Evolutionary conservation across 2,329 filamentous ascomycete genomes (phyloP).

Genomic region (Didymella segeticola): DNA sequence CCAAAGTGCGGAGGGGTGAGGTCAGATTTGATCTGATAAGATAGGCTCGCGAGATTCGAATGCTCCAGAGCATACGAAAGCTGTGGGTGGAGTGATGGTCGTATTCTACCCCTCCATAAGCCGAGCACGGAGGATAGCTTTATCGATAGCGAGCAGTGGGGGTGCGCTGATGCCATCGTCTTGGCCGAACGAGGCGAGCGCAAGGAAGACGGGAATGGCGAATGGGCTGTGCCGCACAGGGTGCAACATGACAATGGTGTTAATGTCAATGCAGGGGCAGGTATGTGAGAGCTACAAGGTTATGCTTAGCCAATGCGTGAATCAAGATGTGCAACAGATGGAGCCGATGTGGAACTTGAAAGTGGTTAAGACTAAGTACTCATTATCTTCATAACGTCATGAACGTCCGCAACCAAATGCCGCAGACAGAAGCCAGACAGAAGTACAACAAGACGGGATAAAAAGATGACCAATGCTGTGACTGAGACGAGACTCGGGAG

Average conservation of each 20-base stretch:
- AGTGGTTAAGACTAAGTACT: conserved; percentile 27
- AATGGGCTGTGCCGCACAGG: too few species aligned
- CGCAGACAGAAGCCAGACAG: conserved; percentile 33
- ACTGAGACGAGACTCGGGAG: conserved; percentile 21
- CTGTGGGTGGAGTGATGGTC: background rate
- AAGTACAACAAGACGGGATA: conserved; percentile 21
- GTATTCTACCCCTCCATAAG: background rate
- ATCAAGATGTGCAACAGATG: too few species aligned
- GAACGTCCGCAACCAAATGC: conserved; percentile 25
- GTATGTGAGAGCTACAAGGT: too few species aligned
- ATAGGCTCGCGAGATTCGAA: too few species aligned
- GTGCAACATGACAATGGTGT: too few species aligned
- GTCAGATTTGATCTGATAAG: conserved; percentile 4
- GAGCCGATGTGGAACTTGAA: conserved; percentile 7
- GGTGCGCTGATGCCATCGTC: too few species aligned
- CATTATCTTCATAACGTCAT: conserved; percentile 38
- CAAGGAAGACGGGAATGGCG: too few species aligned
- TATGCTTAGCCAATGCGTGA: too few species aligned
- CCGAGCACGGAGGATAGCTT: background rate
- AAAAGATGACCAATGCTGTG: conserved; percentile 15
- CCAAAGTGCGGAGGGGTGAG: background rate
- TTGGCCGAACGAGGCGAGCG: too few species aligned
- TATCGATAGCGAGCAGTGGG: background rate
- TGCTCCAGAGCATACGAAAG: too few species aligned
- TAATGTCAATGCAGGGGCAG: too few species aligned